Evolutionary conservation across 1,284 basidiomycete genomes (phyloP).

Genomic region (Gymnopus androsaceus): DNA sequence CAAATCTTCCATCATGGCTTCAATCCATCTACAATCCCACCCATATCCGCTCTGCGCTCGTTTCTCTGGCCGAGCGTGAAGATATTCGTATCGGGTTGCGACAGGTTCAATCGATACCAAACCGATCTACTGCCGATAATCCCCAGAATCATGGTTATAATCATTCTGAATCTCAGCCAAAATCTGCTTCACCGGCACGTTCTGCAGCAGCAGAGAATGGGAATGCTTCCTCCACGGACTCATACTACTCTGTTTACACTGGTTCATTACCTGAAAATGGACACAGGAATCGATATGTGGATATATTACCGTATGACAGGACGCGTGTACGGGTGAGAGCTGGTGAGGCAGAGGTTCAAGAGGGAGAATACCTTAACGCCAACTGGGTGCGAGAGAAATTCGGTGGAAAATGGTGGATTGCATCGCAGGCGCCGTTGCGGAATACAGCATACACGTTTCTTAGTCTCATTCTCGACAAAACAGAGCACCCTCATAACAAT

Average conservation of each 20-base stretch:
- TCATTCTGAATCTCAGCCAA: background rate
- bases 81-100: conserved; percentile 5
- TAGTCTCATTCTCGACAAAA: conserved; percentile 56
- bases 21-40: background rate
- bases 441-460: conserved; percentile 74
- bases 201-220: conserved; percentile 14
- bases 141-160: background rate
- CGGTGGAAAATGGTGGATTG: conserved; percentile 81
- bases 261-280: conserved; percentile 48
- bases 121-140: no score
- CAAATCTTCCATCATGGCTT: conserved; percentile 13
- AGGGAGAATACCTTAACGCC: conserved; percentile 70
- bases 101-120: no score
- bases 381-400: conserved; percentile 76
- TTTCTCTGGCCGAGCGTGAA: conserved; percentile 13
- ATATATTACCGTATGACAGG: conserved; percentile 78
- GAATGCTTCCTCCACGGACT: background rate
- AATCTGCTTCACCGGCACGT: background rate
- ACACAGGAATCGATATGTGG: conserved; percentile 66
- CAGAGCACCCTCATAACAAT: conserved; percentile 8
- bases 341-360: conserved; percentile 36
- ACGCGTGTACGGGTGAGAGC: conserved; percentile 59
- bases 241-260: conserved; percentile 56
- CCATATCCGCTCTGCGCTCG: conserved; percentile 12
- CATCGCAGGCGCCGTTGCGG: conserved; percentile 77